Percentiles rank a stretch among this genome's conserved stretches.
Conservation (phyloP, 306 rosid species). For the Malus asiatica region DNA sequence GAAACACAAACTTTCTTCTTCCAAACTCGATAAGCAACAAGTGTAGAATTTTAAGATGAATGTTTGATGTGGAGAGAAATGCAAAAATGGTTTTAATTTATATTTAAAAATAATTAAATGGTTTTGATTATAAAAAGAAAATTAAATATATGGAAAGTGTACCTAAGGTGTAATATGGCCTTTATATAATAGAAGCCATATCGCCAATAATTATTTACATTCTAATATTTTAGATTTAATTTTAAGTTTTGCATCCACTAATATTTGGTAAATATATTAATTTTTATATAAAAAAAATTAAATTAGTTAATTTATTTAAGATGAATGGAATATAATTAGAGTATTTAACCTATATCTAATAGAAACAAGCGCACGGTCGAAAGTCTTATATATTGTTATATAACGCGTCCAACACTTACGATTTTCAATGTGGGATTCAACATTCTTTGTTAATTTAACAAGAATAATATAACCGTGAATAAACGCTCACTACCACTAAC, state of each 20-base stretch:
- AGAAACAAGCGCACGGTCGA: neutral
- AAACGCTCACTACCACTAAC: neutral
- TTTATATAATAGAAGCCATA: neutral
- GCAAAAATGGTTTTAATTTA: neutral
- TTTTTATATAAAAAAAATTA: neutral
- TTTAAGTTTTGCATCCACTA: neutral
- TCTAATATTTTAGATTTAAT: neutral
- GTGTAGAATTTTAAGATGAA: neutral
- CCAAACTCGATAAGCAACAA: neutral
- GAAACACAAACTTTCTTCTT: neutral
- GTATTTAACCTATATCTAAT: neutral
- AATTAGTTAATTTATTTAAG: neutral
- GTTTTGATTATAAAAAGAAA: neutral
- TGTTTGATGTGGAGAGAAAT: neutral
- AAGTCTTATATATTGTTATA: neutral
- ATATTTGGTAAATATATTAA: neutral
- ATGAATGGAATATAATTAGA: too few relatives aligned
- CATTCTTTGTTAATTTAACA: neutral
- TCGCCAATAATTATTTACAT: neutral
- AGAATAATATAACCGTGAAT: neutral
- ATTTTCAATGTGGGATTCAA: neutral
- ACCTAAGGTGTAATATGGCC: neutral
- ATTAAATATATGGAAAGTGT: neutral
- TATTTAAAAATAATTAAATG: neutral
- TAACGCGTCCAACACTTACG: neutral